A percentile compares a stretch with the other conserved stretches of the same genome.
These are phyloP conservation scores for Hypocreales sp. DNA, from an alignment of 2,329 filamentous ascomycete genomes.

Conservation along the genomic window DNA sequence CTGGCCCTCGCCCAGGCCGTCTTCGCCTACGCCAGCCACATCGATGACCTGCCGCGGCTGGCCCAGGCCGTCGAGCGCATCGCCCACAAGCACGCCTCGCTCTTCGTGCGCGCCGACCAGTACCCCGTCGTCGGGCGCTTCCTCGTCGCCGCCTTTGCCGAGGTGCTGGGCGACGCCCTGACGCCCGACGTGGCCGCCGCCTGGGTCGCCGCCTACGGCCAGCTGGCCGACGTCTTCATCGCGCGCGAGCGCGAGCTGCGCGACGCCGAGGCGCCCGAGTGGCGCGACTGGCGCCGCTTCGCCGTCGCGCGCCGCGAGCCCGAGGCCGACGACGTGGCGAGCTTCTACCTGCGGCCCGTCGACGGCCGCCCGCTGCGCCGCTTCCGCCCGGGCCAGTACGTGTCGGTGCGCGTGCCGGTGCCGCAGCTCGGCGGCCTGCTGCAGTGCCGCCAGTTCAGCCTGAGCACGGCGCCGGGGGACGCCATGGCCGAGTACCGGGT, in stretches of 20 bases:
- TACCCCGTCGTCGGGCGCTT: conserved; percentile 56
- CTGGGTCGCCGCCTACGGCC: conserved; percentile 57
- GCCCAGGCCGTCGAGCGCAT: conserved; percentile 47
- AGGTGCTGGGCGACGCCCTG: conserved; percentile 51
- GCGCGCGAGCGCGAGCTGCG: conserved; percentile 41
- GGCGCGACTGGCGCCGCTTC: conserved; percentile 35
- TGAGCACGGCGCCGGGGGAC: conserved; percentile 40
- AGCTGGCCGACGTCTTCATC: conserved; percentile 59
- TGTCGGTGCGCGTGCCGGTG: conserved; percentile 48
- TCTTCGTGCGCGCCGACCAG: conserved; percentile 54
- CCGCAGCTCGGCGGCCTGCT: conserved; percentile 40
- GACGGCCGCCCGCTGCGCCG: conserved; percentile 40
- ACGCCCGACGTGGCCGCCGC: conserved; percentile 52
- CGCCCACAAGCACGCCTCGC: conserved; percentile 58
- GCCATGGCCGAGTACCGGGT: conserved; percentile 50
- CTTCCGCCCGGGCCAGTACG: conserved; percentile 59
- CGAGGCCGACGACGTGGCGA: conserved; percentile 46
- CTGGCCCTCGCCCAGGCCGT: conserved; percentile 54
- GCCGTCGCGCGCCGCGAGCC: conserved; percentile 42
- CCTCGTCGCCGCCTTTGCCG: conserved; percentile 50
- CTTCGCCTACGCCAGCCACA: conserved; percentile 56
- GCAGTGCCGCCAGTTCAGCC: conserved; percentile 62
- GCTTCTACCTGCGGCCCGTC: conserved; percentile 51
- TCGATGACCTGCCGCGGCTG: conserved; percentile 52
- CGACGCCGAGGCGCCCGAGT: conserved; percentile 34